Base-by-base conservation (phyloP, 129 eudicot genomes). In the Escallonia rubra region DNA sequence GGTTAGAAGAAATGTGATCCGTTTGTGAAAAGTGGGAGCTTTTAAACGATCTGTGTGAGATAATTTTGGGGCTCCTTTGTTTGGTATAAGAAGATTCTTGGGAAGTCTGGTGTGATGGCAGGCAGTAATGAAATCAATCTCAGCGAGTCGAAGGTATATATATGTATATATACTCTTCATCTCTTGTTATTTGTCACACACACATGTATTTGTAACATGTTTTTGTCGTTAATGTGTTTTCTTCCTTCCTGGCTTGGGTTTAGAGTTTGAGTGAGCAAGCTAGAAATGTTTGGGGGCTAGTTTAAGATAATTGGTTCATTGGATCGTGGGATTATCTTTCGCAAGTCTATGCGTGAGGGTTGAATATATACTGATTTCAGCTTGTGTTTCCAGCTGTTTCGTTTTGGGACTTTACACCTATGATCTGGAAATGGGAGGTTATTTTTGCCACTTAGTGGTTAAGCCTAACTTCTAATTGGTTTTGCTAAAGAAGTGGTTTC, bases 61-160 rank as follows among this genome's bases (percentile, higher is more conserved):
- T 74, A 10, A n/a, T 13, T 49, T 58, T 49, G 48, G 49, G 72
- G 75, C 66, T 45, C 65, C 13, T 43, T 57, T 0, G 16, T 68
- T 72, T 63, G 55, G 51, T 71, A 63, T 41, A 62, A 40, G 44
- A 64, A 43, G 64, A 61, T 48, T 16, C 46, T 55, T 72, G 38
- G 10, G 15, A 61, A 12, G 12, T 54, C 23, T 38, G 42, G 49
- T 76, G 38, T 62, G 4, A 85, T 85, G 90, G 82, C 90, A 58
- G 86, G 84, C 41, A 81, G 71, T 57, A 79, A 78, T 41, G 81
- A 72, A 68, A 68, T 85, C 56, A 85, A 71, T 42, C 67, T 72
- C 64, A 81, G 62, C 55, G 90, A 85, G 52, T 81, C 86, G 45
- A 78, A 81, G 90, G 90, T 85, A 78, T 48, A 3, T 56, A 11